Conservation (phyloP, 2,329 filamentous ascomycete species). For the Stemphylium vesicarium region DNA sequence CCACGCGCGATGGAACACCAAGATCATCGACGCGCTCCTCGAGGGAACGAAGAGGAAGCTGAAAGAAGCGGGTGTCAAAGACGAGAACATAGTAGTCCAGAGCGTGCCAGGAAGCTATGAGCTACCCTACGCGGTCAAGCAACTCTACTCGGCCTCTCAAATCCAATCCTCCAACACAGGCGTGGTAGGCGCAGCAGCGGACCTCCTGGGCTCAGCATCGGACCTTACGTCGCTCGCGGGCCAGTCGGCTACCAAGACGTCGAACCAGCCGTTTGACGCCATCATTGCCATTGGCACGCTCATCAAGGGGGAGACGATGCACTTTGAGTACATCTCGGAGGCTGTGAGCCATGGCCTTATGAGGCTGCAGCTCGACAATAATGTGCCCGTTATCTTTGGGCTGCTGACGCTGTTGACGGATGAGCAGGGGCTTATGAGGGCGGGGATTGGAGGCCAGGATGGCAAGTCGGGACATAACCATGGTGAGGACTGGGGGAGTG, state of each 20-base stretch:
- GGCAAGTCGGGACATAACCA: constrained; percentile 77
- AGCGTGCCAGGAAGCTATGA: constrained; percentile 95
- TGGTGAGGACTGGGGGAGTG: constrained; percentile 93
- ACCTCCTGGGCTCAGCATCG: constrained; percentile 74
- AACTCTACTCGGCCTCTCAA: constrained; percentile 83
- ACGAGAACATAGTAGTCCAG: constrained; percentile 87
- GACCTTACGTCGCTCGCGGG: constrained; percentile 56
- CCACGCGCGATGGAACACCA: constrained; percentile 92
- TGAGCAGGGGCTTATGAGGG: constrained; percentile 83
- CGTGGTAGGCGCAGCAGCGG: constrained; percentile 71
- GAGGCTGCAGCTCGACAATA: constrained; percentile 88
- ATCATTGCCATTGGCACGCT: constrained; percentile 94
- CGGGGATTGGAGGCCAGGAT: constrained; percentile 66
- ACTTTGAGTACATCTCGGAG: constrained; percentile 98
- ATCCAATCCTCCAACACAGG: constrained; percentile 69
- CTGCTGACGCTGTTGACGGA: constrained; percentile 88
- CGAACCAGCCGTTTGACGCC: constrained; percentile 75
- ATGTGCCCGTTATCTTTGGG: constrained; percentile 90
- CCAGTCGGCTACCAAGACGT: constrained; percentile 34
- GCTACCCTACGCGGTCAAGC: constrained; percentile 86
- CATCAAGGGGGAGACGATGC: constrained; percentile 99
- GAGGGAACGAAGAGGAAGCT: constrained; percentile 81
- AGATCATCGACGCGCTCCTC: constrained; percentile 85
- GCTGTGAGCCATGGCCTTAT: constrained; percentile 90
- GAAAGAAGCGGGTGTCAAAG: constrained; percentile 77